phyloP scores from a whole-genome alignment of 352 stramenopile genomes.

The Globisporangium cederbergense region DNA sequence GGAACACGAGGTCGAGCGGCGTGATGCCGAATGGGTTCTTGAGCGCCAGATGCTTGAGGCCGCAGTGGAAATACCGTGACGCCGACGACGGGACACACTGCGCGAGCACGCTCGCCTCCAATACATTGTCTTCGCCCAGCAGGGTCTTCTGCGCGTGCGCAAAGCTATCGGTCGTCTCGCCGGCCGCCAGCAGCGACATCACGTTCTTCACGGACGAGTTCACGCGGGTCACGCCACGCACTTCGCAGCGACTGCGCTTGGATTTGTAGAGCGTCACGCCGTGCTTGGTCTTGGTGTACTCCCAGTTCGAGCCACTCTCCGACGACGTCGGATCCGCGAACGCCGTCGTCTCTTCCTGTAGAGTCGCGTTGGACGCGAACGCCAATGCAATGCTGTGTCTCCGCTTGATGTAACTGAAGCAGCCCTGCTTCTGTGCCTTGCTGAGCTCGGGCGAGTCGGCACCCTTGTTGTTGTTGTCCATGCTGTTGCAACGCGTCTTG shows the following conservation, averaged over 20 bases:
- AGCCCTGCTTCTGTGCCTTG: constrained; percentile 69
- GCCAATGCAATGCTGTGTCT: constrained; percentile 67
- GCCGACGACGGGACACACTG: constrained; percentile 53
- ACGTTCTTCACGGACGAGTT: constrained; percentile 83
- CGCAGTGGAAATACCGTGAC: constrained; percentile 75
- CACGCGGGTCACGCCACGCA: constrained; percentile 64
- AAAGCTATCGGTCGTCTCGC: constrained; percentile 56
- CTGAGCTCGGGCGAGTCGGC: constrained; percentile 29
- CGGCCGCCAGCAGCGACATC: constrained; percentile 64
- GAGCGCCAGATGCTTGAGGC: constrained; percentile 78
- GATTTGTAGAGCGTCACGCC: constrained; percentile 75
- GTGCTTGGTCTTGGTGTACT: constrained; percentile 58
- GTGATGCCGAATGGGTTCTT: constrained; percentile 74
- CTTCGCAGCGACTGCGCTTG: constrained; percentile 64
- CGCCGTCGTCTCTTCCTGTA: constrained; percentile 1
- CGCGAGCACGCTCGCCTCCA: constrained; percentile 64
- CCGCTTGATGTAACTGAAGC: constrained; percentile 81
- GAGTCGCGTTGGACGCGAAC: constrained; percentile 43
- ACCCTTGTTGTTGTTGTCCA: constrained; percentile 10
- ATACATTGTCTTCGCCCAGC: constrained; percentile 52
- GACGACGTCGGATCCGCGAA: constrained; percentile 5
- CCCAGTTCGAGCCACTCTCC: constrained; percentile 42
- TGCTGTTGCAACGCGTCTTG: constrained; percentile 19
- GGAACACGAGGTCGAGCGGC: constrained; percentile 69
- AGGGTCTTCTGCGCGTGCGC: constrained; percentile 57